These are phyloP conservation scores for Castanopsis chinensis DNA, from an alignment of 306 rosid genomes.

Conservation along the genomic window DNA sequence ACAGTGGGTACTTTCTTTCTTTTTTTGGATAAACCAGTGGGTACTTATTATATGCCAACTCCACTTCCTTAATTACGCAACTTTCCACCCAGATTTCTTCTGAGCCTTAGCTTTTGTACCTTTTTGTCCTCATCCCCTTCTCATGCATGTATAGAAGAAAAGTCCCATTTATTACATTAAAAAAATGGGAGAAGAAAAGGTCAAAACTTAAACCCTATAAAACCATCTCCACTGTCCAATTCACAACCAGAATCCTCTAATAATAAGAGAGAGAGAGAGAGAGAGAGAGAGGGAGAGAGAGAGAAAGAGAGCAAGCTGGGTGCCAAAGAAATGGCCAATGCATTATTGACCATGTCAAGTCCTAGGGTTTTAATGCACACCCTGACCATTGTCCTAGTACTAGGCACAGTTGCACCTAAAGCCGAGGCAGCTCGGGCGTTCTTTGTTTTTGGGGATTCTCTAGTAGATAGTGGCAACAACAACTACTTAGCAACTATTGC, in stretches of 20 bases:
- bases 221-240: not conserved
- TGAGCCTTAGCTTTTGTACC: not conserved
- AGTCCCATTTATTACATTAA: not conserved
- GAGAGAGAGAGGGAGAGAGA: too few species aligned
- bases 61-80: not conserved
- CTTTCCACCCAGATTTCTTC: too few species aligned
- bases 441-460: slow-evolving; percentile 56
- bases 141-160: not conserved
- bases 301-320: too few species aligned
- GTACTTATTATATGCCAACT: not conserved
- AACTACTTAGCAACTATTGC: slow-evolving; percentile 50
- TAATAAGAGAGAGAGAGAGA: too few species aligned
- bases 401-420: not conserved
- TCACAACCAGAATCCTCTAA: not conserved
- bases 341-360: not conserved
- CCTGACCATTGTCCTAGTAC: not conserved
- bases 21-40: too few species aligned
- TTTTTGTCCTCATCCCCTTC: not conserved
- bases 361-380: not conserved
- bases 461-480: slow-evolving; percentile 60
- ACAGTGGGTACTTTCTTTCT: not conserved
- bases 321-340: not conserved
- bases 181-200: not conserved
- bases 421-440: slow-evolving; percentile 39
- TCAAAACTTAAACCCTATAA: not conserved